Base-by-base conservation (phyloP, 1,284 basidiomycete species). In the Volvariella volvacea region DNA sequence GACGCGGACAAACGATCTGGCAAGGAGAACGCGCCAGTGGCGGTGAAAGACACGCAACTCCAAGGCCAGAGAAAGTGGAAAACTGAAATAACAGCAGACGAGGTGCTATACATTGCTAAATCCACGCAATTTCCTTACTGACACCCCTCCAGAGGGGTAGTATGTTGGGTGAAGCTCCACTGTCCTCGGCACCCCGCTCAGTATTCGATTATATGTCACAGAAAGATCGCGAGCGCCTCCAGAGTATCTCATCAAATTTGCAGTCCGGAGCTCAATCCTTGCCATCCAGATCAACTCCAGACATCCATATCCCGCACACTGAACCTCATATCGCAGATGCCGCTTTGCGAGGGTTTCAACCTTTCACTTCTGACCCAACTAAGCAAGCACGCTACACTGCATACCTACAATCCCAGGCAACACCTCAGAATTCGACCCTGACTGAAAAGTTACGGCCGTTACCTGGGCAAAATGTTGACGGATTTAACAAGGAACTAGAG, bases 161-260 rank as follows among this genome's bases (percentile, higher is more conserved):
- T 2, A 70, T 88, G 6, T 71, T 99, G 0, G 94, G 95, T 39
- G 95, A 98, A 64, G 76, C 76, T 0, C 77, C 77, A 3, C 68
- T 88, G 4, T 76, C 82, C 1, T 68, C 80, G 1, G 79, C 79
- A 31, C 76, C 82, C 1, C 81, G 80, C 33, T 95, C 92, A 0
- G 79, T 99, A 2, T 94, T 94, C 56, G 92, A 97, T 40, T 98
- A 86, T 61, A 82, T 98, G 58, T 93, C 92, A 0, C 79, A 86
- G 50, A 94, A 93, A 59, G 91, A 94, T 53, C 76, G 80, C 42
- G 92, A 95, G 48, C 82, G 92, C 2, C 73, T 98, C 2, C 80
- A 88, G 48, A 74, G 76, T 8, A 73, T 87, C 20, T 68, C 62
- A 31, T 47, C 59, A 20, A 43, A 39, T 42, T 22, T 50, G 22